phyloP scores from a whole-genome alignment of 805 yeast genomes.

The Barnettozyma siamensis region DNA sequence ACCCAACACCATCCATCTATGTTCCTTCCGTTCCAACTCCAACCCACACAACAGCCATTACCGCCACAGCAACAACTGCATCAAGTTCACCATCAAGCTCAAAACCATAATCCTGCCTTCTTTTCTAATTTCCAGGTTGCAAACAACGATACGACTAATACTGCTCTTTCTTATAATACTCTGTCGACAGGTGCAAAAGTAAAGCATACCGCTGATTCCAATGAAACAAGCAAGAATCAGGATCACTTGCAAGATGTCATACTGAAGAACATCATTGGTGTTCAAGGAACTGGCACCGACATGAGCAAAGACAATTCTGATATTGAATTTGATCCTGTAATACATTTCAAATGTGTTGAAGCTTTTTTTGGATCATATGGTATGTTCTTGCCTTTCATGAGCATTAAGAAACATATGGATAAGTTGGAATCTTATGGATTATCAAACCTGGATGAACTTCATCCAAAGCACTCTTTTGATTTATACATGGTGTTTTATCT shows the following conservation, averaged over 20 bases:
- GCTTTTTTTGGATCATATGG: conserved; percentile 8
- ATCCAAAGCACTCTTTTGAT: conserved; percentile 35
- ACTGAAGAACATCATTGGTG: not conserved
- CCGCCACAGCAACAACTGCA: too few relatives aligned
- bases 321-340: conserved; percentile 1
- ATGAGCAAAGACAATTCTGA: not conserved
- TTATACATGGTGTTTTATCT: conserved; percentile 48
- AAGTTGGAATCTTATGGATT: conserved; percentile 33
- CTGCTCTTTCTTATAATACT: not conserved
- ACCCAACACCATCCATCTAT: not conserved
- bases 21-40: not conserved
- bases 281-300: not conserved
- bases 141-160: not conserved
- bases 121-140: too few relatives aligned
- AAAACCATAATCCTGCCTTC: too few relatives aligned
- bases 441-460: conserved; percentile 18
- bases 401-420: conserved; percentile 19
- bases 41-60: not conserved
- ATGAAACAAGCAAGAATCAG: not conserved
- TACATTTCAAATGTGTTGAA: conserved; percentile 8
- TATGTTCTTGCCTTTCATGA: conserved; percentile 9
- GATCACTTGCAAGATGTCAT: conserved; percentile 1
- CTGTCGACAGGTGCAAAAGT: not conserved
- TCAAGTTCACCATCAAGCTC: too few relatives aligned
- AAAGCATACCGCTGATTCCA: not conserved